Evolutionary conservation across 176 grass and related monocot species (phyloP), one percentile per base, ranked within the genome.

Genomic region (Triticum timopheevii): DNA sequence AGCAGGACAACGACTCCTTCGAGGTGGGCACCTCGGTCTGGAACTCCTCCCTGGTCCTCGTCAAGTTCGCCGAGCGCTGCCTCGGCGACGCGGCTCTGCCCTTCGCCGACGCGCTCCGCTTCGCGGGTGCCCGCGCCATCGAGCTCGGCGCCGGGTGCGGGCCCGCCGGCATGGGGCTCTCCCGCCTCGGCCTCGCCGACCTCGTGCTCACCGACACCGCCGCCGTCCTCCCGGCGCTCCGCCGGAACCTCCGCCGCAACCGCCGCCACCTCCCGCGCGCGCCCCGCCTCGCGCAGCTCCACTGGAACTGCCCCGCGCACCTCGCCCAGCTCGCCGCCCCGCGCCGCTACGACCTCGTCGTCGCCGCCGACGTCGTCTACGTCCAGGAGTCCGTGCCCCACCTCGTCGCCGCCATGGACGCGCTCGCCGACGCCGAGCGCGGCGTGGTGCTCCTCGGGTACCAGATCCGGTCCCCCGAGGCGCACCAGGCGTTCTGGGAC

Each of bases 21-120:
- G 88, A 98, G 86, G 97, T 98, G 45, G 96, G 96, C 84, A 98
- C 93, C 84, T 98, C 96, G 10, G 93, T 98, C 35, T 98, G 92
- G 94, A 90, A 92, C 10, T 98, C 88, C 80, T 98, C 97, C 20
- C 92, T 96, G 82, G 96, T 95, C 86, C 96, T 98, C 83, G 93
- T 95, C 90, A 95, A 98, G 86, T 98, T 95, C 84, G 78, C 87
- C 84, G 96, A 95, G 76, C 96, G 93, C 69, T 98, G 92, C 83
- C 81, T 94, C 61, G 17, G 86, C 20, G 61, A 83, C 22, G 22
- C 82, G 35, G 76, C 69, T 16, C 91, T 91, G 47, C 97, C 97
- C 61, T 96, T 96, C 85, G 80, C 88, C 61, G 86, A 98, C 61
- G 88, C 91, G 82, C 93, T 96, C 79, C 40, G 31, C 86, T 94